Conservation (phyloP, 2,329 filamentous ascomycete genomes). For the Coniochaeta prunicola region DNA sequence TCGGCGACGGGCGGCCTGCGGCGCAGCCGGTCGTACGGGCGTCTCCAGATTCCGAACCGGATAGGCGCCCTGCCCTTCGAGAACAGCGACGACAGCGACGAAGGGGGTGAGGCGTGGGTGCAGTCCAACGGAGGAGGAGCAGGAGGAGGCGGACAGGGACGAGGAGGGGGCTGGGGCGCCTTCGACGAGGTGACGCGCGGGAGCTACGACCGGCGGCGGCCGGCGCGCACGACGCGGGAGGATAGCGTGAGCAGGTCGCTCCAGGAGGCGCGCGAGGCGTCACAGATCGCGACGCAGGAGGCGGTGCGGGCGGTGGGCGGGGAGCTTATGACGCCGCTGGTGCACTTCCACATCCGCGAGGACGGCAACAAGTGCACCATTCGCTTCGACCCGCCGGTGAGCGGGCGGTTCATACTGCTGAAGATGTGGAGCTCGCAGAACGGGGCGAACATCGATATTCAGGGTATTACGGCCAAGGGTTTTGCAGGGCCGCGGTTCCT, state of each 20-base stretch:
- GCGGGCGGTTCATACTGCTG: slow-evolving; percentile 74
- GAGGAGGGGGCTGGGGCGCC: slow-evolving; percentile 6
- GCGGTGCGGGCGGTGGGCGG: slow-evolving; percentile 49
- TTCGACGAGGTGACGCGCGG: slow-evolving; percentile 9
- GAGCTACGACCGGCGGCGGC: neutral
- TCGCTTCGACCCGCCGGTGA: slow-evolving; percentile 74
- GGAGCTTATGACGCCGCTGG: slow-evolving; percentile 63
- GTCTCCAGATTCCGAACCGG: slow-evolving; percentile 36
- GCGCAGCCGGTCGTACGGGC: slow-evolving; percentile 1
- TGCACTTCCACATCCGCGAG: slow-evolving; percentile 71
- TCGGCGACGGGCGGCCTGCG: slow-evolving; percentile 1
- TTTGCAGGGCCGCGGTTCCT: slow-evolving; percentile 84
- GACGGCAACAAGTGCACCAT: slow-evolving; percentile 80
- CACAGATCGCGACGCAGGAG: slow-evolving; percentile 48
- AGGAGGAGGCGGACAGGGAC: too few relatives aligned
- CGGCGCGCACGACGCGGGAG: slow-evolving; percentile 6
- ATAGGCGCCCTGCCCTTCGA: slow-evolving; percentile 51
- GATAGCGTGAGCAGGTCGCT: slow-evolving; percentile 20
- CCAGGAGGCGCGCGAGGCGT: slow-evolving; percentile 36
- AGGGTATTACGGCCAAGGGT: slow-evolving; percentile 75
- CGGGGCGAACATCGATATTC: slow-evolving; percentile 74
- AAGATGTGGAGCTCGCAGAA: slow-evolving; percentile 82
- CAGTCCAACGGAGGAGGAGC: neutral
- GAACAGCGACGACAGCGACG: slow-evolving; percentile 32
- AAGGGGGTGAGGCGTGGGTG: slow-evolving; percentile 10